phyloP scores from a whole-genome alignment of 768 basidiomycete genomes.

The Mycena chlorophos region DNA sequence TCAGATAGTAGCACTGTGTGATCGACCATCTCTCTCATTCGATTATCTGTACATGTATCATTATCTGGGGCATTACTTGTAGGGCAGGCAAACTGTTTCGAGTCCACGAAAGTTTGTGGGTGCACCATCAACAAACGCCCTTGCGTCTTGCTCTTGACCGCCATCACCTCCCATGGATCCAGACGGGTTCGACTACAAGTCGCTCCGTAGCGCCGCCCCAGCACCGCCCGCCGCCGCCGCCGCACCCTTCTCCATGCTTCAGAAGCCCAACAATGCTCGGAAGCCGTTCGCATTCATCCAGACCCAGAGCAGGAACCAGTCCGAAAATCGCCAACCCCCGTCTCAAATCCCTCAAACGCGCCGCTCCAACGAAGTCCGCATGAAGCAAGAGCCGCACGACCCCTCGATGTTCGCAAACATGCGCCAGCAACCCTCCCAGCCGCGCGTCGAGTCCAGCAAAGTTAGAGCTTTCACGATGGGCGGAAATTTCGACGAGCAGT shows the following conservation, averaged over 20 bases:
- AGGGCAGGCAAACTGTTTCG: conserved; percentile 4
- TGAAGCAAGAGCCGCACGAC: conserved; percentile 22
- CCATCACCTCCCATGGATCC: conserved; percentile 13
- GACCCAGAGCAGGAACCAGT: conserved; percentile 18
- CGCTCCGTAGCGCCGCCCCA: conserved; percentile 13
- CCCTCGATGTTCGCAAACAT: neutral
- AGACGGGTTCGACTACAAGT: conserved; percentile 22
- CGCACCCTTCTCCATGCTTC: conserved; percentile 18
- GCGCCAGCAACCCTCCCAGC: conserved; percentile 12
- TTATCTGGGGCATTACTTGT: neutral
- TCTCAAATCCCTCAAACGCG: conserved; percentile 11
- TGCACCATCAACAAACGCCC: conserved; percentile 1
- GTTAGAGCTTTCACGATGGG: conserved; percentile 20
- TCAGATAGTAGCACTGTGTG: neutral
- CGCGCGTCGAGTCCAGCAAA: conserved; percentile 14
- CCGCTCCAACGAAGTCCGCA: conserved; percentile 9
- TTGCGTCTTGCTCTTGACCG: conserved; percentile 5
- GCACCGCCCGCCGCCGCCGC: conserved; percentile 8
- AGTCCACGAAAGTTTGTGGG: neutral
- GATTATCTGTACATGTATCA: neutral
- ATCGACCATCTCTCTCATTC: neutral
- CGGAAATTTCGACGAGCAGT: conserved; percentile 10
- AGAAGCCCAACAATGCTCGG: conserved; percentile 11
- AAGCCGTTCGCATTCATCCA: conserved; percentile 21
- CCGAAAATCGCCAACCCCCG: conserved; percentile 13